Evolutionary conservation across 768 basidiomycete genomes (phyloP), one percentile per base, ranked within the genome.

Genomic region (Lepiota venenata): DNA sequence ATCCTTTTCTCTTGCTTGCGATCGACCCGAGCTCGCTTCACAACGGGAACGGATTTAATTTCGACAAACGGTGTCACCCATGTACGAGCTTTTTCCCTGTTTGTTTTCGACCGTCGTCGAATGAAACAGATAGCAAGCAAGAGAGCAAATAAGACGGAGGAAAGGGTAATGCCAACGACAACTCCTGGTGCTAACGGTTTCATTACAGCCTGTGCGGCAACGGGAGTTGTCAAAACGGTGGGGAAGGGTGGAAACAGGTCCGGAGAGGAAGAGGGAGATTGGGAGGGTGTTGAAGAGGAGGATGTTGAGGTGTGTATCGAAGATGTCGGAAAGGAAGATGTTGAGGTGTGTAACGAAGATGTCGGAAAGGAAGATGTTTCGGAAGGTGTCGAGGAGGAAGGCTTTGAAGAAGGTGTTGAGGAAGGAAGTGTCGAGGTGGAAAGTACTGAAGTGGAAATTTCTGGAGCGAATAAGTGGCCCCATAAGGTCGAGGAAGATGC

Each of bases 161-260:
- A 69, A 20, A 75, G 71, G 27, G 82, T 74, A 27, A 85, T 78
- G 16, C 77, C 84, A 9, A 72, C 79, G 45, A 85, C 73, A 5
- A 76, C 81, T 1, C 81, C 82, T 2, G 68, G 63, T 11, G 83
- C 70, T 27, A 79, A 63, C 3, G 6, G 8, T 21, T 18, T 22
- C 0, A 10, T 35, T 18, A 10, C 2, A 9, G 35, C 3, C 36
- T 29, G 18, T 22, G 25, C 20, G 11, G 21, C 4, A 15, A 1
- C 43, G 4, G 27, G 22, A 20, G 43, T 8, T 15, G 21, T 27
- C 20, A 4, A 9, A 8, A 12, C 7, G 25, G 21, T 20, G 12
- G 52, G 22, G 14, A 22, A 12, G 25, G 9, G 10, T 39, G 22
- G 7, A 29, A 32, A 10, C n/a, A n/a, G n/a, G n/a, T n/a, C n/a